Evolutionary conservation across 1,284 basidiomycete species (phyloP).

Genomic region (Agroathelia rolfsii): DNA sequence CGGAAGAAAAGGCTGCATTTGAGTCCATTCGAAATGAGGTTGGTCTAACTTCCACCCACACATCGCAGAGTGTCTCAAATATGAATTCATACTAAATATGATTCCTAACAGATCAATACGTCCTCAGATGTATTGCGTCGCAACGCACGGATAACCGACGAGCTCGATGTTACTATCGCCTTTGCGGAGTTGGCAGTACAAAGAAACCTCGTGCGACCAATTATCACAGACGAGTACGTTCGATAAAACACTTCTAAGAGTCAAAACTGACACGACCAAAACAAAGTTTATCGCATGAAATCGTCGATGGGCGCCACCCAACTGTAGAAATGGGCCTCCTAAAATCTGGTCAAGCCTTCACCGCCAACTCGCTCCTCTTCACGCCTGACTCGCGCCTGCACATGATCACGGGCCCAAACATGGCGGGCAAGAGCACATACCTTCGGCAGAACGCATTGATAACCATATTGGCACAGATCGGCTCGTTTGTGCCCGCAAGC

Average conservation of each 20-base stretch:
- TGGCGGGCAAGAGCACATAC: conserved; percentile 91
- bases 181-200: conserved; percentile 82
- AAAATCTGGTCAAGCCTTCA: conserved; percentile 66
- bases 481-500: conserved; percentile 88
- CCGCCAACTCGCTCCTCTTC: conserved; percentile 72
- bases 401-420: conserved; percentile 92
- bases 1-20: conserved; percentile 65
- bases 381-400: conserved; percentile 50
- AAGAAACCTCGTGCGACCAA: conserved; percentile 68
- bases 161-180: conserved; percentile 78
- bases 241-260: conserved; percentile 3
- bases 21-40: conserved; percentile 60
- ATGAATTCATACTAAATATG: no score
- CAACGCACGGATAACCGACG: conserved; percentile 79
- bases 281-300: conserved; percentile 50
- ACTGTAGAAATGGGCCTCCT: conserved; percentile 87
- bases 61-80: conserved; percentile 6
- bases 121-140: conserved; percentile 47
- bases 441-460: conserved; percentile 90
- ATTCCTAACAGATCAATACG: conserved; percentile 54
- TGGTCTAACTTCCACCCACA: conserved; percentile 11
- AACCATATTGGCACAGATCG: conserved; percentile 84
- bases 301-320: conserved; percentile 82
- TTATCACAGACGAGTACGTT: conserved; percentile 60
- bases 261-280: neutral